phyloP scores from a whole-genome alignment of 495 filamentous ascomycete species.

The Talaromyces trachyspermus region DNA sequence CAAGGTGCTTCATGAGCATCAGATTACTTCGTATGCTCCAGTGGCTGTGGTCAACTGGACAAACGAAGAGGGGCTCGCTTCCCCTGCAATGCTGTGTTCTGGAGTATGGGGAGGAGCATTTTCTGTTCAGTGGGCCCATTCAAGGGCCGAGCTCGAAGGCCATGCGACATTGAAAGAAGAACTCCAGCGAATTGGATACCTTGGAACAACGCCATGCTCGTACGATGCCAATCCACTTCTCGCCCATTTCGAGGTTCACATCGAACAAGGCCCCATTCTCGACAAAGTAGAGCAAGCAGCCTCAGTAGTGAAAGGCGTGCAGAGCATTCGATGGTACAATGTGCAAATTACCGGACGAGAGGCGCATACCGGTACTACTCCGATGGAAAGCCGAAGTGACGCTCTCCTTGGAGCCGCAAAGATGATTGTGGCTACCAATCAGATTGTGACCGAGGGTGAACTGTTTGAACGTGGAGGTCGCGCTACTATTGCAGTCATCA shows the following conservation, averaged over 20 bases:
- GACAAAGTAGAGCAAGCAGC: conserved; percentile 48
- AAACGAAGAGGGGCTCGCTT: conserved; percentile 79
- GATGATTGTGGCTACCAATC: conserved; percentile 58
- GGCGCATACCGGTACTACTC: conserved; percentile 69
- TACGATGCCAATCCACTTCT: conserved; percentile 44
- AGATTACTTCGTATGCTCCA: conserved; percentile 54
- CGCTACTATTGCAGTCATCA: conserved; percentile 62
- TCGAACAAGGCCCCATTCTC: conserved; percentile 70
- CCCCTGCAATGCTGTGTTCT: conserved; percentile 64
- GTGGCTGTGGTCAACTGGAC: conserved; percentile 72
- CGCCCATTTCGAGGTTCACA: conserved; percentile 75
- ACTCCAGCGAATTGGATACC: conserved; percentile 60
- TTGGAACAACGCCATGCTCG: conserved; percentile 39
- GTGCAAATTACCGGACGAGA: conserved; percentile 54
- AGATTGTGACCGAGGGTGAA: conserved; percentile 38
- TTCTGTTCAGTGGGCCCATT: conserved; percentile 49
- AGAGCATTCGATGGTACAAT: conserved; percentile 55
- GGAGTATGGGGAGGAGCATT: conserved; percentile 67
- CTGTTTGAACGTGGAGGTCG: conserved; percentile 32
- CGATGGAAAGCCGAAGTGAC: conserved; percentile 44
- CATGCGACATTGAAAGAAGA: conserved; percentile 42
- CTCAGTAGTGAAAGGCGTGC: conserved; percentile 59
- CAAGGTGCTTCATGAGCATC: conserved; percentile 54
- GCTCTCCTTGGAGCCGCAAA: conserved; percentile 57
- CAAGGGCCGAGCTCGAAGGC: conserved; percentile 45